phyloP scores from a whole-genome alignment of 2,329 filamentous ascomycete species.

The Podosphaera xanthii region DNA sequence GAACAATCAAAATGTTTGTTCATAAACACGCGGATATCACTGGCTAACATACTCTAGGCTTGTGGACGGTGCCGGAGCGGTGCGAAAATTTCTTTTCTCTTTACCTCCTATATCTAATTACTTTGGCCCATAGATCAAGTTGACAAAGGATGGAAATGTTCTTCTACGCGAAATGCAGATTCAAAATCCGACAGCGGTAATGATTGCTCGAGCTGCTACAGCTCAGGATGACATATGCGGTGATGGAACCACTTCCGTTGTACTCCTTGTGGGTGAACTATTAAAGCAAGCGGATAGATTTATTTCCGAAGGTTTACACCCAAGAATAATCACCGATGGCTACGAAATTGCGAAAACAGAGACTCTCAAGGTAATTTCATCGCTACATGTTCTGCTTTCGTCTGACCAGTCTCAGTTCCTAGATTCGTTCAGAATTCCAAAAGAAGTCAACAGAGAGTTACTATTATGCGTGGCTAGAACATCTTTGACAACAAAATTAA shows the following conservation, averaged over 20 bases:
- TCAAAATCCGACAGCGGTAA: conserved; percentile 90
- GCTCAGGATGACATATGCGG: conserved; percentile 97
- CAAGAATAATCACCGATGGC: conserved; percentile 86
- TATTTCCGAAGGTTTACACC: conserved; percentile 91
- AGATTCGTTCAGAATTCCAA: conserved; percentile 74
- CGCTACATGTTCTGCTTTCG: neutral
- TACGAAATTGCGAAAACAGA: conserved; percentile 94
- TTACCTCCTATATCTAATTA: conserved; percentile 8
- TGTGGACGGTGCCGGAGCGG: conserved; percentile 46
- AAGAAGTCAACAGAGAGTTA: conserved; percentile 79
- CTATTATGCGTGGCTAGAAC: conserved; percentile 83
- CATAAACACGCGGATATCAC: neutral
- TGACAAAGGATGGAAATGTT: conserved; percentile 97
- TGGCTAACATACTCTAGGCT: conserved; percentile 24
- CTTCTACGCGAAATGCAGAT: conserved; percentile 67
- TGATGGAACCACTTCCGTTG: conserved; percentile 91
- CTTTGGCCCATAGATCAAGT: conserved; percentile 48
- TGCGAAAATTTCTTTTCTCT: conserved; percentile 18
- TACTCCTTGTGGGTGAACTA: conserved; percentile 84
- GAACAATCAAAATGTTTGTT: conserved; percentile 78
- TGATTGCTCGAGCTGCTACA: conserved; percentile 65
- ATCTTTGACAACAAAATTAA: conserved; percentile 86
- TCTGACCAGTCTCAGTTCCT: conserved; percentile 42
- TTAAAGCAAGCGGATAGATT: conserved; percentile 94
- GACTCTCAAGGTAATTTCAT: conserved; percentile 45